Evolutionary conservation across 1,284 basidiomycete genomes (phyloP), one percentile per base, ranked within the genome.

Genomic region (Macrocybe sp.): DNA sequence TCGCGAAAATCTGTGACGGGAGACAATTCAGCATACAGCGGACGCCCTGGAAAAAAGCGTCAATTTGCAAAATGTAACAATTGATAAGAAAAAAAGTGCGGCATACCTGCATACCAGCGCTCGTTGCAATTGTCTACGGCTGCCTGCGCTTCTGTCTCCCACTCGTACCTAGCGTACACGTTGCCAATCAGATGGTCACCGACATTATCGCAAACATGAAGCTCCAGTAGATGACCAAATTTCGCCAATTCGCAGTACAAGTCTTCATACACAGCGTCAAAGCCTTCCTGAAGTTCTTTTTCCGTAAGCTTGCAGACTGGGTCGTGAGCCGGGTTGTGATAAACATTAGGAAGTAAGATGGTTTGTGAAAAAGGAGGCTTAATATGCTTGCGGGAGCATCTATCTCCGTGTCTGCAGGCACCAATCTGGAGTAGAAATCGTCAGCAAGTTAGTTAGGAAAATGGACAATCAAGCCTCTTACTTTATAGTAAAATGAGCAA

Each of bases 1-100:
- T 99, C 97, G 46, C 96, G 85, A 66, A 99, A 99, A 69, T 99
- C 97, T 32, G 95, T 99, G 10, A 99, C 97, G 4, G 97, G 97
- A 1, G 92, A 96, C 22, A 99, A 78, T 63, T 99, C 97, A n/a
- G 93, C 93, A 60, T 96, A 96, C n/a, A 99, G 72, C 3, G 97
- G 97, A 45, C 92, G 85, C 45, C 91, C 92, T 92, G 58, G 28
- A 34, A 37, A 9, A 14, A 37, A 54, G n/a, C 55, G 44, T 49
- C 36, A 51, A 32, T 22, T 22, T 22, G 2, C 22, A 22, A 4
- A 4, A 22, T 22, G 22, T 12, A 7, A 30, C 28, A n/a, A 39
- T 35, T 43, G 45, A 51, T 44, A 32, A 28, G 35, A 47, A 45
- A 41, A 38, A 44, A 34, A 29, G 40, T 7, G 48, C 45, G 39